Percentiles rank a stretch among this genome's conserved stretches.
These are phyloP conservation scores for Apostasia shenzhenica DNA, from an alignment of 106 monocot genomes.

Conservation along the genomic window DNA sequence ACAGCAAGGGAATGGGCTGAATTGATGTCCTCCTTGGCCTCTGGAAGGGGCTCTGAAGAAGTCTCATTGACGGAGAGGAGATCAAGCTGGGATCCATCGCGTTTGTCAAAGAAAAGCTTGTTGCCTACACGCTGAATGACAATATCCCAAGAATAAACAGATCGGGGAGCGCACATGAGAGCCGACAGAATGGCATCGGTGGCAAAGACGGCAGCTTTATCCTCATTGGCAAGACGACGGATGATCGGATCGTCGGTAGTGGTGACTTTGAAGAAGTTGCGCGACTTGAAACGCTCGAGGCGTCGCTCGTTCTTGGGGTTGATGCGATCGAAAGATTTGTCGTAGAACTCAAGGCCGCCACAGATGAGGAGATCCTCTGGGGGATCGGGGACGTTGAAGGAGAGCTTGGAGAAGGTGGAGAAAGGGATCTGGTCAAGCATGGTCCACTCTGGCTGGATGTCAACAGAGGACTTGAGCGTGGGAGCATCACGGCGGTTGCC, in stretches of 20 bases:
- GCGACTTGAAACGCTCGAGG: conserved; percentile 77
- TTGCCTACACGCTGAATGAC: conserved; percentile 92
- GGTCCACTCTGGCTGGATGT: conserved; percentile 95
- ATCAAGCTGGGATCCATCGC: conserved; percentile 96
- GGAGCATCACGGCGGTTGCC: conserved; percentile 38
- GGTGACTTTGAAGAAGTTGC: conserved; percentile 90
- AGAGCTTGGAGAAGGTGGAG: conserved; percentile 89
- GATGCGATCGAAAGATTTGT: conserved; percentile 64
- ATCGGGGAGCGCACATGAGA: conserved; percentile 88
- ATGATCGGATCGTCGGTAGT: conserved; percentile 96
- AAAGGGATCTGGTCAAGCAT: conserved; percentile 95
- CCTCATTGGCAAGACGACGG: conserved; percentile 83
- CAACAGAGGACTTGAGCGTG: conserved; percentile 66
- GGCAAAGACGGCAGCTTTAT: conserved; percentile 87
- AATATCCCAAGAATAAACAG: conserved; percentile 85
- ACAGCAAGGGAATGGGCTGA: conserved; percentile 73
- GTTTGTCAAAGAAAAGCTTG: conserved; percentile 97
- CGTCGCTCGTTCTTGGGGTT: conserved; percentile 85
- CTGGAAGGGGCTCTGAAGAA: conserved; percentile 72
- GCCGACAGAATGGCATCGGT: conserved; percentile 89
- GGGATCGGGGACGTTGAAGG: conserved; percentile 70
- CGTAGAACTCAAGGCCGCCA: conserved; percentile 80
- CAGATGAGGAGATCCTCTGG: conserved; percentile 89
- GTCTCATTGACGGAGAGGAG: conserved; percentile 82
- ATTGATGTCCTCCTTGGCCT: conserved; percentile 94